Conservation (phyloP, 352 stramenopile species). For the Pythium volutum region DNA sequence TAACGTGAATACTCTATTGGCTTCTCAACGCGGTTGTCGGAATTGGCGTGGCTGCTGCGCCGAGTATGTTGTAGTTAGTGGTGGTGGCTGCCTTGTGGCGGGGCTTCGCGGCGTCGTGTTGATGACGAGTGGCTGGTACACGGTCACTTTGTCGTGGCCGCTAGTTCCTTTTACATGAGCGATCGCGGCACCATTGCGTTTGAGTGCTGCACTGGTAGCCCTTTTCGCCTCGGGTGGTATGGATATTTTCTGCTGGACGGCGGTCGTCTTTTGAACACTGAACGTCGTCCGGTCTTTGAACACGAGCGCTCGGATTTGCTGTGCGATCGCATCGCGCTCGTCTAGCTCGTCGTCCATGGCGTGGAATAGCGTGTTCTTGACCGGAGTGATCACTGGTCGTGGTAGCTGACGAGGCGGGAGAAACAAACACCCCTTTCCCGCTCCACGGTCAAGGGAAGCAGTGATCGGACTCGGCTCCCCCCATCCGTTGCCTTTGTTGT, state of each 20-base stretch:
- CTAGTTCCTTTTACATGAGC: background rate
- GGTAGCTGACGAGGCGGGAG: slow-evolving; percentile 9
- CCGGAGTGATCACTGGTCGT: background rate
- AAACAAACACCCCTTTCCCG: slow-evolving; percentile 6
- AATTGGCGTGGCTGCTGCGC: slow-evolving; percentile 16
- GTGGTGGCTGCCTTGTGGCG: slow-evolving; percentile 1
- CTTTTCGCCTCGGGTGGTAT: background rate
- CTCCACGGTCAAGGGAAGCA: background rate
- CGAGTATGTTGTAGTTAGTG: slow-evolving; percentile 17
- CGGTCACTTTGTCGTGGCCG: slow-evolving; percentile 21
- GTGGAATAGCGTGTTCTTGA: background rate
- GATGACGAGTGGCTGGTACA: slow-evolving; percentile 14
- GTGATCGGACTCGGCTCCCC: background rate
- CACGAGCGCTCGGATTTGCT: slow-evolving; percentile 14
- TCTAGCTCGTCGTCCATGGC: background rate
- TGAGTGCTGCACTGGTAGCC: background rate
- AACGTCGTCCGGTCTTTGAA: slow-evolving; percentile 3
- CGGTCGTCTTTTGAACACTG: background rate
- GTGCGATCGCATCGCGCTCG: slow-evolving; percentile 20
- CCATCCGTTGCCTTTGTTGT: slow-evolving; percentile 25
- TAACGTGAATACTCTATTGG: no score
- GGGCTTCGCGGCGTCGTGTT: background rate
- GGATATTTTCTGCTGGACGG: background rate
- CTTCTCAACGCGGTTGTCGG: background rate
- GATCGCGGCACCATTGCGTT: slow-evolving; percentile 21